Conservation (phyloP, 1,284 basidiomycete genomes). For the Trichosporon faecale region DNA sequence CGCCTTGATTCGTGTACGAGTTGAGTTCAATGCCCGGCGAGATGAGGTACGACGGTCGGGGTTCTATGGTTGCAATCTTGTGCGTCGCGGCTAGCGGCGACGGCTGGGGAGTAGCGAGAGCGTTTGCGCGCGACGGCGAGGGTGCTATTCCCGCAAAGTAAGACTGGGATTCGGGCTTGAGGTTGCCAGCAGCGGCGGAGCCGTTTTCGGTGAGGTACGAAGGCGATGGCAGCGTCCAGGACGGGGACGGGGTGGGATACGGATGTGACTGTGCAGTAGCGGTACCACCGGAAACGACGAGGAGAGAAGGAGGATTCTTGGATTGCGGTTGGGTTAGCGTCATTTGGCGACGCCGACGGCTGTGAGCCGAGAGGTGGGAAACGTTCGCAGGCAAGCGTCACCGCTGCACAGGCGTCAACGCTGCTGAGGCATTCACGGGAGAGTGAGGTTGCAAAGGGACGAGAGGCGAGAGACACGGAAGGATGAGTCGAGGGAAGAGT, state of each 20-base stretch:
- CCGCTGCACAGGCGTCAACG: constrained; percentile 5
- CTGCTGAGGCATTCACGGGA: constrained; percentile 1
- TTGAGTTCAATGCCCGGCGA: neutral
- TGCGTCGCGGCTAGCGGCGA: constrained; percentile 5
- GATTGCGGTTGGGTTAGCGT: constrained; percentile 10
- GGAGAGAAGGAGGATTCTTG: constrained; percentile 8
- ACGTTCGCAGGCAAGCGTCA: constrained; percentile 7
- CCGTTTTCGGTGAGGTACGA: neutral
- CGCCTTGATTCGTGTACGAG: neutral
- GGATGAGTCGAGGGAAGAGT: neutral
- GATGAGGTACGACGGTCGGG: constrained; percentile 8
- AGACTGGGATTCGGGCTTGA: neutral
- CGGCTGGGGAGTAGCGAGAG: constrained; percentile 8
- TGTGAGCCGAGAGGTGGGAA: neutral
- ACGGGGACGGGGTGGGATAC: constrained; percentile 1
- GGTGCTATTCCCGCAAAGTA: constrained; percentile 1
- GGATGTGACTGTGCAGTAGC: neutral
- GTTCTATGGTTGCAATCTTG: constrained; percentile 10
- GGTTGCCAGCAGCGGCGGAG: neutral
- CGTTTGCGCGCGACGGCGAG: constrained; percentile 1
- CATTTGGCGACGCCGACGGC: constrained; percentile 10
- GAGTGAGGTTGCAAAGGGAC: neutral
- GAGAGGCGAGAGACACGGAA: neutral
- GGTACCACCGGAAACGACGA: neutral
- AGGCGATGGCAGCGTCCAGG: neutral